Conservation (phyloP, 2,329 filamentous ascomycete genomes). For the Fusarium coicis region DNA sequence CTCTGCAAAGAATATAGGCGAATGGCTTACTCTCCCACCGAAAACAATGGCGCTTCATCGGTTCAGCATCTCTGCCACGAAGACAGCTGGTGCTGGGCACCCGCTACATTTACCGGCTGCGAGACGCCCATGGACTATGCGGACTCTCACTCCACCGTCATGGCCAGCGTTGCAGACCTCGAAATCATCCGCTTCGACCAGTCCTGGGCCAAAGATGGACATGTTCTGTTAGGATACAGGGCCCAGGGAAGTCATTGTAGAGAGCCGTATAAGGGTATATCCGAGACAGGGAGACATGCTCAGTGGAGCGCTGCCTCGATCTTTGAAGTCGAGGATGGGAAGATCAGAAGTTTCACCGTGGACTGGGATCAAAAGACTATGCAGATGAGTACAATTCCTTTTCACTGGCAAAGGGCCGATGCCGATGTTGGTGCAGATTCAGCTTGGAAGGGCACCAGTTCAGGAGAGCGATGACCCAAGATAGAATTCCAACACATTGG, state of each 20-base stretch:
- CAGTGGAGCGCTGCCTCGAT: slow-evolving; percentile 35
- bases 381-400: neutral
- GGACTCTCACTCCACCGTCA: slow-evolving; percentile 37
- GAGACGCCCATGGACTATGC: slow-evolving; percentile 38
- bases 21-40: slow-evolving; percentile 25
- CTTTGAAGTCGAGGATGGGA: slow-evolving; percentile 38
- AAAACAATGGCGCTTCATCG: slow-evolving; percentile 27
- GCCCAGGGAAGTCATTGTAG: slow-evolving; percentile 39
- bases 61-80: slow-evolving; percentile 23
- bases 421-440: slow-evolving; percentile 27
- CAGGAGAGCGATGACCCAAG: slow-evolving; percentile 36
- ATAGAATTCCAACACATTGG: slow-evolving; percentile 33
- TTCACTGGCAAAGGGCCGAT: neutral
- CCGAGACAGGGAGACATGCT: slow-evolving; percentile 30
- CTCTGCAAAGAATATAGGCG: slow-evolving; percentile 30
- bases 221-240: slow-evolving; percentile 40
- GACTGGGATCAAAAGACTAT: slow-evolving; percentile 30
- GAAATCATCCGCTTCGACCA: slow-evolving; percentile 38
- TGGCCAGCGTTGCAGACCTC: slow-evolving; percentile 37
- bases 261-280: slow-evolving; percentile 39
- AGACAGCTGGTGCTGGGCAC: slow-evolving; percentile 34
- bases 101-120: slow-evolving; percentile 29
- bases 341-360: slow-evolving; percentile 27
- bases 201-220: slow-evolving; percentile 39
- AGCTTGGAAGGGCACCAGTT: slow-evolving; percentile 41